Percentiles rank a stretch among this genome's conserved stretches.
Evolutionary conservation across 2,329 filamentous ascomycete genomes (phyloP).

Genomic region (Alternaria arbusti): DNA sequence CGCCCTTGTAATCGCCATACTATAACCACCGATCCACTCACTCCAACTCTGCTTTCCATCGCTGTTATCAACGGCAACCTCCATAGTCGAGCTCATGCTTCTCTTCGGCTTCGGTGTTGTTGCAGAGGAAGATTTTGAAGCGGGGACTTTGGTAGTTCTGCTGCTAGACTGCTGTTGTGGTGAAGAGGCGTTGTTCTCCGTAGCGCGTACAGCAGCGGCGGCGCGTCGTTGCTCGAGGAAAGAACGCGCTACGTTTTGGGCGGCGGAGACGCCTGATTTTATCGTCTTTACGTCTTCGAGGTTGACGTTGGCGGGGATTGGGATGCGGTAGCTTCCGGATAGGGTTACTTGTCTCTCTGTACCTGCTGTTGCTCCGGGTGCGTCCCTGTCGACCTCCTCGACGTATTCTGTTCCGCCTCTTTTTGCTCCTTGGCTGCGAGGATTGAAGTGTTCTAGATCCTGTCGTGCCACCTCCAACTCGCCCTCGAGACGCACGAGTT

Average conservation of each 20-base stretch:
- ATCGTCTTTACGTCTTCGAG: constrained; percentile 44
- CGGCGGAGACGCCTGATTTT: constrained; percentile 42
- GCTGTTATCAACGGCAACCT: constrained; percentile 20
- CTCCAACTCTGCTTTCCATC: constrained; percentile 41
- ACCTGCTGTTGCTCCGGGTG: neutral
- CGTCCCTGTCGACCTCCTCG: constrained; percentile 38
- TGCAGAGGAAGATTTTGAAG: neutral
- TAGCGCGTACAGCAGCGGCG: constrained; percentile 10
- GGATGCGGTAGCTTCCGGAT: constrained; percentile 45
- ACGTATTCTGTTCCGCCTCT: constrained; percentile 26
- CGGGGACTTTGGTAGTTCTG: neutral
- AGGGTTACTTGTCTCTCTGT: constrained; percentile 42
- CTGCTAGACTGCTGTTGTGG: neutral
- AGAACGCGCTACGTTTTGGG: constrained; percentile 41
- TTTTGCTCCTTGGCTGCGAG: constrained; percentile 9
- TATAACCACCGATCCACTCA: constrained; percentile 49
- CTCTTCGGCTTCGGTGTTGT: constrained; percentile 10
- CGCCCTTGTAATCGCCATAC: constrained; percentile 44
- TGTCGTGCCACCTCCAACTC: constrained; percentile 42
- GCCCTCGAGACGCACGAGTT: constrained; percentile 38
- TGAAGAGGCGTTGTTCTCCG: constrained; percentile 7
- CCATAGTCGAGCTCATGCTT: constrained; percentile 17
- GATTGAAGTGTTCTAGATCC: constrained; percentile 37
- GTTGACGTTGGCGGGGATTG: constrained; percentile 40
- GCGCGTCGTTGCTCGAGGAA: constrained; percentile 42